Conservation (phyloP, 345 rosid genomes). For the Salix suchowensis region DNA sequence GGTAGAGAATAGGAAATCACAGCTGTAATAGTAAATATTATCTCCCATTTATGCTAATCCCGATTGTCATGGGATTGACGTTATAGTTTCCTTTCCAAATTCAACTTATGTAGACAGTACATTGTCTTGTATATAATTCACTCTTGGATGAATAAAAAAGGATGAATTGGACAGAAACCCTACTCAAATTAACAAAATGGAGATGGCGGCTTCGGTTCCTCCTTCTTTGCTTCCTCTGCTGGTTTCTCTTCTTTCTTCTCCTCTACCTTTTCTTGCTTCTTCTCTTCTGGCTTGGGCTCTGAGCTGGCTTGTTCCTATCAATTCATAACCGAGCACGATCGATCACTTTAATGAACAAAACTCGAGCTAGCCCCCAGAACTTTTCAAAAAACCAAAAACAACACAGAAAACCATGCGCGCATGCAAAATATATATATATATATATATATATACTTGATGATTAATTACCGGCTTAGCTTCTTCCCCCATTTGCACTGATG, state of each 20-base stretch:
- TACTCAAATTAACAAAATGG: conserved; percentile 35
- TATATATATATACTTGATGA: background rate
- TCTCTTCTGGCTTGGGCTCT: conserved; percentile 39
- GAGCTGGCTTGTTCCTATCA: conserved; percentile 30
- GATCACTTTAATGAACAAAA: background rate
- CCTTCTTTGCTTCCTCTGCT: conserved; percentile 21
- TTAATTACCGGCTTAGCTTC: conserved; percentile 64
- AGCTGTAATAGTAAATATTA: too few relatives aligned
- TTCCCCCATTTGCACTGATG: conserved; percentile 52
- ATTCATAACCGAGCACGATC: background rate
- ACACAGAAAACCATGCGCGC: background rate
- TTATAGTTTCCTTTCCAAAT: too few relatives aligned
- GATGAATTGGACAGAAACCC: too few relatives aligned
- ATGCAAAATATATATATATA: background rate
- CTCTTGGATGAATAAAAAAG: too few relatives aligned
- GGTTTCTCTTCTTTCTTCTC: conserved; percentile 29
- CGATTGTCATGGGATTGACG: too few relatives aligned
- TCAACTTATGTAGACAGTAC: too few relatives aligned
- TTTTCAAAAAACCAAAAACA: background rate
- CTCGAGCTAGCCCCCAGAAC: background rate
- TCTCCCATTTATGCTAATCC: too few relatives aligned
- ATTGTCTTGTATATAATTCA: too few relatives aligned
- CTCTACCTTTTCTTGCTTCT: conserved; percentile 19
- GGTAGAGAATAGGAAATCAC: too few relatives aligned
- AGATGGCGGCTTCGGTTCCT: conserved; percentile 50